These are phyloP conservation scores for Climacium dendroides DNA, from an alignment of 225 moss, liverwort and hornwort species.

Conservation along the genomic window DNA sequence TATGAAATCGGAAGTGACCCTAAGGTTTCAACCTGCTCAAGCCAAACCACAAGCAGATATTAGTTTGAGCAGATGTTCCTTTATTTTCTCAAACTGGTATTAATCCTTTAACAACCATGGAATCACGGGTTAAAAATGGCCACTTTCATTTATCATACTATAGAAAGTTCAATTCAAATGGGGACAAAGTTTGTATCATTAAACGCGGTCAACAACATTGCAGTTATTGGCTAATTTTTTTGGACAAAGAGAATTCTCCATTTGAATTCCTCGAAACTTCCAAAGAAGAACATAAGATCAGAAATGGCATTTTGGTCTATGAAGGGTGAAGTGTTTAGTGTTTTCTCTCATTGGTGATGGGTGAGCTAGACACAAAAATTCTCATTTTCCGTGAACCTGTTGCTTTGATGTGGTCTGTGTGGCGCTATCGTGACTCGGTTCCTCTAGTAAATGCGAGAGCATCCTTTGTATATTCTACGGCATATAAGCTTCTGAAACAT, in stretches of 20 bases:
- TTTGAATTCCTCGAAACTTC: background rate
- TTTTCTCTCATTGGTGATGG: background rate
- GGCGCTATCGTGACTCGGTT: background rate
- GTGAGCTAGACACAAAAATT: background rate
- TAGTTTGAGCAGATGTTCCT: background rate
- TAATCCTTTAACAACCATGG: background rate
- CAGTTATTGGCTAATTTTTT: background rate
- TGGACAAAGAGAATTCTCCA: background rate
- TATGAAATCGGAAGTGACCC: background rate
- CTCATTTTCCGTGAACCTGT: background rate
- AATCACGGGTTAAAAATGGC: too few species aligned
- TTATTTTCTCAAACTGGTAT: background rate
- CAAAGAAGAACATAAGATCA: too few species aligned
- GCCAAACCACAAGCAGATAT: background rate
- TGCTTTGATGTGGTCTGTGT: background rate
- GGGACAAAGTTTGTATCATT: background rate
- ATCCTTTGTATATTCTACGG: background rate
- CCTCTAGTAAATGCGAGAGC: background rate
- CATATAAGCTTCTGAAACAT: background rate
- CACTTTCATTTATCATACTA: background rate
- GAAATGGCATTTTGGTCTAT: background rate
- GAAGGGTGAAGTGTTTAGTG: background rate
- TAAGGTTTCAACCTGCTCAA: background rate
- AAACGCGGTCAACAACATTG: background rate
- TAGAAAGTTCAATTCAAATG: background rate